Conservation (phyloP, 768 basidiomycete species). For the Arthromyces matolae region DNA sequence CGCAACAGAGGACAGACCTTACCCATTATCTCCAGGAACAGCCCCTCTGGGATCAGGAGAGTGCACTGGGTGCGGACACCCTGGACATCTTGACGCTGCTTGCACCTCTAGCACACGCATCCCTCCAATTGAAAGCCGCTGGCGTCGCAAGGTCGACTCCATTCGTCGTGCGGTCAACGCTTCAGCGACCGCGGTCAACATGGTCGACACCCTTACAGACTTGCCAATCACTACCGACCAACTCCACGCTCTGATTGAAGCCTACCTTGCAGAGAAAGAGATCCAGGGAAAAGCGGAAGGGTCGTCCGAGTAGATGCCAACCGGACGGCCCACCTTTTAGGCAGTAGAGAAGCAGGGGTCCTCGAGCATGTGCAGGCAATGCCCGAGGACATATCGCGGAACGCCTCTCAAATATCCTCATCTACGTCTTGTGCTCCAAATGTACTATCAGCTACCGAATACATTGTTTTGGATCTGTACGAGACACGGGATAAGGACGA, state of each 20-base stretch:
- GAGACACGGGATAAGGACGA: not conserved
- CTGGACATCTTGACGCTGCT: constrained; percentile 14
- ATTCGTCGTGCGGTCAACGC: constrained; percentile 2
- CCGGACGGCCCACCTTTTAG: constrained; percentile 10
- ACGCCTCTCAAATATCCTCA: not conserved
- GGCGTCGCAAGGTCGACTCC: constrained; percentile 16
- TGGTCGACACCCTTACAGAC: not conserved
- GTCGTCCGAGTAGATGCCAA: constrained; percentile 16
- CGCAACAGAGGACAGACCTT: constrained; percentile 11
- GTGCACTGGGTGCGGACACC: constrained; percentile 16
- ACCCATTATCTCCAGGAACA: constrained; percentile 22
- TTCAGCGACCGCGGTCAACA: not conserved
- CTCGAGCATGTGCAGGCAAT: not conserved
- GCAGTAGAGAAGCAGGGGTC: not conserved
- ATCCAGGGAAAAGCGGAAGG: constrained; percentile 21
- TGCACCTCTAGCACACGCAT: constrained; percentile 8
- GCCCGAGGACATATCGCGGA: not conserved
- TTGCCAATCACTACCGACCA: not conserved
- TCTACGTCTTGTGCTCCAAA: not conserved
- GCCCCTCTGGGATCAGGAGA: constrained; percentile 6
- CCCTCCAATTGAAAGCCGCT: constrained; percentile 7
- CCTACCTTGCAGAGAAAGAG: not conserved
- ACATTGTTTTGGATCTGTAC: not conserved
- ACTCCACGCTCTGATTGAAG: not conserved
- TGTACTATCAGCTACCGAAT: constrained; percentile 2